Evolutionary conservation across 331 rosid genomes (phyloP).

Genomic region (Rosa hybrid): DNA sequence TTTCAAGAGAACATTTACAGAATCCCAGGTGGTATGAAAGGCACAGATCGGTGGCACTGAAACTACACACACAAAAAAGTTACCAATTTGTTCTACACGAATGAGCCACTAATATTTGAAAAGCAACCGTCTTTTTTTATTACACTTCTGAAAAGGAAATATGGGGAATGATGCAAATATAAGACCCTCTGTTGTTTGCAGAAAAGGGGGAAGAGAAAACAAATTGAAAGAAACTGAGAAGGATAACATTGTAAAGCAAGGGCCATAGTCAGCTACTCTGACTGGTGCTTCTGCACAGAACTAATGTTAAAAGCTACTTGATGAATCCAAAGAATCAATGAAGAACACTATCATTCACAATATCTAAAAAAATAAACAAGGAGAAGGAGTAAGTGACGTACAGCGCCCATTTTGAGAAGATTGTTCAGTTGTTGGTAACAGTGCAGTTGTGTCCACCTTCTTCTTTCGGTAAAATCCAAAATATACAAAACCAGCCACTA

Average conservation of each 20-base stretch:
- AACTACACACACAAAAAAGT: not conserved
- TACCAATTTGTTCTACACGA: not conserved
- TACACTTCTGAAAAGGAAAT: not conserved
- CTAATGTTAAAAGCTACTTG: not conserved
- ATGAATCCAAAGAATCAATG: not conserved
- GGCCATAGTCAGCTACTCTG: not conserved
- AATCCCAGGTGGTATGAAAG: not conserved
- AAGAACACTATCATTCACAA: not conserved
- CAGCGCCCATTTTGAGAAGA: constrained; percentile 48
- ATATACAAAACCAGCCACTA: constrained; percentile 47
- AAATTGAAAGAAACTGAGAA: not conserved
- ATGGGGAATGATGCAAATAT: not conserved
- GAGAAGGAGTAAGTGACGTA: constrained; percentile 24
- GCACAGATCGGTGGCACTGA: not conserved
- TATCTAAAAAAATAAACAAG: not conserved
- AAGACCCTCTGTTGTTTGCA: not conserved
- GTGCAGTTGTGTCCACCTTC: constrained; percentile 34
- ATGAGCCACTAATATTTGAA: not conserved
- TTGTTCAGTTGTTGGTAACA: constrained; percentile 35
- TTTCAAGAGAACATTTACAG: not conserved
- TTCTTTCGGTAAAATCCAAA: constrained; percentile 47
- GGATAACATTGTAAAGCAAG: constrained; percentile 1
- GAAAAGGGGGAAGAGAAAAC: not conserved
- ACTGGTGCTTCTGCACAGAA: not conserved
- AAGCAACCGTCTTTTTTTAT: not conserved